Evolutionary conservation across 2,329 filamentous ascomycete genomes (phyloP).

Genomic region (Amesomyces nigricolor): DNA sequence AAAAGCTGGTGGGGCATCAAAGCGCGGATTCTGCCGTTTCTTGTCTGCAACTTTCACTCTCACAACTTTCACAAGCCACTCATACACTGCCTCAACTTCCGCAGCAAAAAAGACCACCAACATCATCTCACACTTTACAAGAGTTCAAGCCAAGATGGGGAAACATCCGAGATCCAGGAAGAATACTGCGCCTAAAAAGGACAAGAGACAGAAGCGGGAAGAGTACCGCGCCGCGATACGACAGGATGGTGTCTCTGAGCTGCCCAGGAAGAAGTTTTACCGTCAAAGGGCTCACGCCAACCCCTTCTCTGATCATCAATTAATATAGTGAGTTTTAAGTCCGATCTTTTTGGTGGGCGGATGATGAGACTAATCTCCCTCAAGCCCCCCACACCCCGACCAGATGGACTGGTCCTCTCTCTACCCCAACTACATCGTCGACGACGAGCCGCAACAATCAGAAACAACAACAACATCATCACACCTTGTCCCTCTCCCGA

Average conservation of each 20-base stretch:
- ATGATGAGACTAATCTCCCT: neutral
- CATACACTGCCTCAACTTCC: too few relatives aligned
- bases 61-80: too few relatives aligned
- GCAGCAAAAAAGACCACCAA: too few relatives aligned
- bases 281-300: slow-evolving; percentile 95
- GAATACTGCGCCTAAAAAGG: slow-evolving; percentile 33
- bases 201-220: slow-evolving; percentile 61
- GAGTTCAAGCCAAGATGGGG: too few relatives aligned
- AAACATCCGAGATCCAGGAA: too few relatives aligned
- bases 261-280: slow-evolving; percentile 95
- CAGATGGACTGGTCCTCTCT: slow-evolving; percentile 88
- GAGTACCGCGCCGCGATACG: slow-evolving; percentile 54
- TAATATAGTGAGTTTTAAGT: slow-evolving; percentile 60
- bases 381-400: slow-evolving; percentile 68
- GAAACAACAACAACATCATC: too few relatives aligned
- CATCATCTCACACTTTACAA: too few relatives aligned
- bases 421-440: slow-evolving; percentile 66
- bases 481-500: too few relatives aligned
- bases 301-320: slow-evolving; percentile 88
- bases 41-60: too few relatives aligned
- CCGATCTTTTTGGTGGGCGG: too few relatives aligned
- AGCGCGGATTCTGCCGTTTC: too few relatives aligned
- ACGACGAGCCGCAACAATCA: slow-evolving; percentile 19
- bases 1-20: slow-evolving; percentile 4
- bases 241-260: slow-evolving; percentile 48